A percentile compares a stretch with the other conserved stretches of the same genome.
phyloP scores from a whole-genome alignment of 2,329 filamentous ascomycete genomes.

The Aspergillus tanneri region DNA sequence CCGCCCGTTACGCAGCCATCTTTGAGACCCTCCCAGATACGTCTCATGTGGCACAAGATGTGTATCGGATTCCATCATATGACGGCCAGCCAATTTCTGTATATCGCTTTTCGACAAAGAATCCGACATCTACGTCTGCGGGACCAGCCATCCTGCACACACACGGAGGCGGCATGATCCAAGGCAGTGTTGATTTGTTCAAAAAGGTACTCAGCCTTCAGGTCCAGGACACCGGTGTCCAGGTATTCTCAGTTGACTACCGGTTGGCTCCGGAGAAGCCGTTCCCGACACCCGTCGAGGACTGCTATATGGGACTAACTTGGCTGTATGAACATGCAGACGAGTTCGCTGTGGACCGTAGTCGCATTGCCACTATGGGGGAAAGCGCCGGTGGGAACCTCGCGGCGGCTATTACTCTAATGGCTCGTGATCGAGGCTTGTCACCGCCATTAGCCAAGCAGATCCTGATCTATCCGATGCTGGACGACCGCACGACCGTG shows the following conservation, averaged over 20 bases:
- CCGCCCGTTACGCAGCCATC: slow-evolving; percentile 9
- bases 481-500: slow-evolving; percentile 10
- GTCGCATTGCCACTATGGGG: slow-evolving; percentile 18
- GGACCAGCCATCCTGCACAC: slow-evolving; percentile 23
- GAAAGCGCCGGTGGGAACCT: slow-evolving; percentile 22
- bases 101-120: slow-evolving; percentile 16
- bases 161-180: slow-evolving; percentile 31
- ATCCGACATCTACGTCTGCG: slow-evolving; percentile 1
- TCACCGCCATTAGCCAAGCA: slow-evolving; percentile 7
- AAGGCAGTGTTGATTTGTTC: slow-evolving; percentile 18
- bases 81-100: slow-evolving; percentile 24
- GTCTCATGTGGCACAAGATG: slow-evolving; percentile 18
- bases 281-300: slow-evolving; percentile 25
- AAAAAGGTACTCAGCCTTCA: slow-evolving; percentile 10
- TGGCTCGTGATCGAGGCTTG: slow-evolving; percentile 4
- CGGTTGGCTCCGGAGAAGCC: slow-evolving; percentile 25
- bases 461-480: slow-evolving; percentile 11
- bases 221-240: slow-evolving; percentile 20
- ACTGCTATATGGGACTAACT: slow-evolving; percentile 24
- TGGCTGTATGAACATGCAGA: slow-evolving; percentile 22
- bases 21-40: slow-evolving; percentile 15
- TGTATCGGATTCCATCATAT: slow-evolving; percentile 19
- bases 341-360: slow-evolving; percentile 18
- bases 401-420: slow-evolving; percentile 1
- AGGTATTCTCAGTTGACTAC: slow-evolving; percentile 25